These are phyloP conservation scores for Suhomyces wounanorum DNA, from an alignment of 1,139 yeast genomes.

Conservation along the genomic window DNA sequence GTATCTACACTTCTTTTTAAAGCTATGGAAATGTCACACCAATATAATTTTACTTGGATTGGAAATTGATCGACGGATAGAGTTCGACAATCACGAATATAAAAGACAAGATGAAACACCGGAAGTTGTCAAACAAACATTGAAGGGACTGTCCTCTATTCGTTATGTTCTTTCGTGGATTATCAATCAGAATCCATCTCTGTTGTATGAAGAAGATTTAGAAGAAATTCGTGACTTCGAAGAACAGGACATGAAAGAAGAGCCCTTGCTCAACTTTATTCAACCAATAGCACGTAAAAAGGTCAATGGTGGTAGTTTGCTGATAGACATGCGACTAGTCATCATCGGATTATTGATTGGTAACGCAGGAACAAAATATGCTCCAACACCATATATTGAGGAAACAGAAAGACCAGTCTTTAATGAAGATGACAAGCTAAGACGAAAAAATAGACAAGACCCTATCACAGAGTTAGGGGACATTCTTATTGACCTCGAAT, in stretches of 20 bases:
- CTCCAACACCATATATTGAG: conserved; percentile 17
- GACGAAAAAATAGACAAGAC: conserved; percentile 27
- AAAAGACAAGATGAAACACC: conserved; percentile 46
- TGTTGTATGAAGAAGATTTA: conserved; percentile 22
- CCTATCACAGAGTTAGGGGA: conserved; percentile 50
- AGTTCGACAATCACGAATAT: conserved; percentile 41
- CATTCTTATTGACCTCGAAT: conserved; percentile 56
- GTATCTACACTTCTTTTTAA: conserved; percentile 54
- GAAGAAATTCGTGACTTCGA: conserved; percentile 23
- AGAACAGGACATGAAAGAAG: conserved; percentile 55
- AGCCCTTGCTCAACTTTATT: conserved; percentile 55
- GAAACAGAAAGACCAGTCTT: conserved; percentile 15
- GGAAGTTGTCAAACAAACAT: conserved; percentile 47
- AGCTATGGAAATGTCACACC: conserved; percentile 67
- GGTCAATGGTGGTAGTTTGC: conserved; percentile 57
- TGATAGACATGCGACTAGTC: conserved; percentile 52
- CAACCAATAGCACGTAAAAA: conserved; percentile 63
- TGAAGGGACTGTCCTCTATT: conserved; percentile 65
- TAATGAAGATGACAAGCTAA: conserved; percentile 17
- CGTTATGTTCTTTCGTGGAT: conserved; percentile 62
- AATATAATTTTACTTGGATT: conserved; percentile 57
- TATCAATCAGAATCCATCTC: conserved; percentile 49
- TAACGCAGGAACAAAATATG: conserved; percentile 27
- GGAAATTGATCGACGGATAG: conserved; percentile 64
- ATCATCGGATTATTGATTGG: conserved; percentile 31